Conservation (phyloP, 306 rosid genomes). For the Mimosa bimucronata region DNA sequence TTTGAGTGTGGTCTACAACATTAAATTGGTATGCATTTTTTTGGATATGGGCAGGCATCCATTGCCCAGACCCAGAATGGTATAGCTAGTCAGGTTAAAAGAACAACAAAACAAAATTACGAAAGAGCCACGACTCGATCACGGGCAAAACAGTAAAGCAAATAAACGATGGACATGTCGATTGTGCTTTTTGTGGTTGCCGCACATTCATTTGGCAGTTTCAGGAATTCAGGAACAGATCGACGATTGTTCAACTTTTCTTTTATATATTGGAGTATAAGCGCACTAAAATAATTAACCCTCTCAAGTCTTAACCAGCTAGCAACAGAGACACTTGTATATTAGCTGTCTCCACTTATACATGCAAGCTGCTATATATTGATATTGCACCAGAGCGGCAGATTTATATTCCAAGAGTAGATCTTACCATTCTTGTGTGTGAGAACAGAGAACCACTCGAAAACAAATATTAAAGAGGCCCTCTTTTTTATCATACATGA, state of each 20-base stretch:
- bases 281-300: constrained; percentile 6
- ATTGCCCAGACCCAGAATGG: neutral
- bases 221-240: constrained; percentile 51
- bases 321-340: constrained; percentile 46
- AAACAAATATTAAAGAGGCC: constrained; percentile 20
- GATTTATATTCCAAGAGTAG: constrained; percentile 23
- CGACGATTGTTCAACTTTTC: constrained; percentile 37
- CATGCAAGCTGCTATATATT: constrained; percentile 44
- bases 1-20: neutral
- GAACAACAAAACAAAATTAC: constrained; percentile 30
- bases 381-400: constrained; percentile 27
- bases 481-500: neutral
- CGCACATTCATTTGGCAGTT: constrained; percentile 52
- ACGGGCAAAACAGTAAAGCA: constrained; percentile 54
- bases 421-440: constrained; percentile 42
- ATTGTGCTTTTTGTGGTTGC: constrained; percentile 42
- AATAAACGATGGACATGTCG: constrained; percentile 29
- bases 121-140: constrained; percentile 53
- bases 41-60: constrained; percentile 40
- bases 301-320: too few species aligned
- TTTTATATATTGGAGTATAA: constrained; percentile 10
- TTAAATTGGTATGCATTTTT: constrained; percentile 14
- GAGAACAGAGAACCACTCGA: constrained; percentile 30
- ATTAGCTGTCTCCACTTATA: constrained; percentile 55
- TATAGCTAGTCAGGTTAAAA: neutral